These are phyloP conservation scores for Rhodomyrtus psidioides DNA, from an alignment of 441 rosid species.

Conservation along the genomic window DNA sequence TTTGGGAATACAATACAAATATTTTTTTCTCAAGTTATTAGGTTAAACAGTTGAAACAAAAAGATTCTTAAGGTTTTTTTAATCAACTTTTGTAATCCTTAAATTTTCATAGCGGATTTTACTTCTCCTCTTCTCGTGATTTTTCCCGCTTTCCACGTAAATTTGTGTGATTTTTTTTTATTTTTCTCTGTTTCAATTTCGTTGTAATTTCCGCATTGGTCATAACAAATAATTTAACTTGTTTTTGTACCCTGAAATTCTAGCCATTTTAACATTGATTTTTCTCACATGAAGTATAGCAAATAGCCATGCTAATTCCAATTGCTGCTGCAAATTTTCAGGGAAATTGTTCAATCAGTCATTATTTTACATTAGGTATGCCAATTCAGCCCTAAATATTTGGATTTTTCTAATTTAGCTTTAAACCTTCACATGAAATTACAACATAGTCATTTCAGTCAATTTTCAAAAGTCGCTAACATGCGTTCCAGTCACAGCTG, in stretches of 20 bases:
- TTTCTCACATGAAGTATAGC: background rate
- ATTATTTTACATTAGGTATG: background rate
- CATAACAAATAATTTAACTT: background rate
- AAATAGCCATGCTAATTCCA: background rate
- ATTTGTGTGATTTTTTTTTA: too few relatives aligned
- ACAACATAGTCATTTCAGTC: background rate
- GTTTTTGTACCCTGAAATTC: background rate
- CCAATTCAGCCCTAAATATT: background rate
- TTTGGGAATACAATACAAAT: too few relatives aligned
- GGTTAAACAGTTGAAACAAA: too few relatives aligned
- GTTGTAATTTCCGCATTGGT: too few relatives aligned
- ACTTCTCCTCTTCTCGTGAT: too few relatives aligned
- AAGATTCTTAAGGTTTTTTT: too few relatives aligned
- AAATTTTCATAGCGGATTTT: too few relatives aligned
- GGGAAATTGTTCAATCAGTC: background rate
- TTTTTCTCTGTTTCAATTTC: too few relatives aligned
- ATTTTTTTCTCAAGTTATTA: too few relatives aligned
- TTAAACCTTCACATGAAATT: background rate
- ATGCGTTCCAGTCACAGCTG: accelerated
- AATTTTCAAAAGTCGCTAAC: background rate
- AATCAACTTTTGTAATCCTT: too few relatives aligned
- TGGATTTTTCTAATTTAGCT: background rate
- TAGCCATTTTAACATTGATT: background rate
- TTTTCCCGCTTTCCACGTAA: too few relatives aligned
- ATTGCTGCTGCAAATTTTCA: background rate